Conservation (phyloP, 1,139 yeast species). For the Scheffersomyces quercinus region DNA sequence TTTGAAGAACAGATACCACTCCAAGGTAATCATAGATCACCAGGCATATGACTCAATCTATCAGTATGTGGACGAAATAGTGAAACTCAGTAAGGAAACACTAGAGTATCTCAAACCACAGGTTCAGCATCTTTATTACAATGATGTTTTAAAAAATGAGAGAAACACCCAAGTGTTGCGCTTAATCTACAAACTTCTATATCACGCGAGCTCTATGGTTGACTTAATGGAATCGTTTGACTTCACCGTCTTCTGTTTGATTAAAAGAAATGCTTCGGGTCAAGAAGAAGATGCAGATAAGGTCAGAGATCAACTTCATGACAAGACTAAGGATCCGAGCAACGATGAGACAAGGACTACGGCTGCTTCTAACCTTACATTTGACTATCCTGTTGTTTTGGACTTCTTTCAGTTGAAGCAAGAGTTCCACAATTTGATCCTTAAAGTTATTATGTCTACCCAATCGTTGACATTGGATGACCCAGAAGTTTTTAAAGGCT, state of each 20-base stretch:
- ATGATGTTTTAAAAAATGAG: constrained; percentile 38
- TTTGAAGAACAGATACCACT: constrained; percentile 42
- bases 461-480: constrained; percentile 72
- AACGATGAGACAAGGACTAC: constrained; percentile 3
- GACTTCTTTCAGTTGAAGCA: constrained; percentile 81
- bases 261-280: constrained; percentile 27
- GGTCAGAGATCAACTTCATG: constrained; percentile 8
- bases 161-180: constrained; percentile 56
- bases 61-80: constrained; percentile 38
- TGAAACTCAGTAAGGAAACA: constrained; percentile 39
- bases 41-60: constrained; percentile 44
- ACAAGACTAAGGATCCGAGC: constrained; percentile 4
- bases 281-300: constrained; percentile 19
- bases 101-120: constrained; percentile 40
- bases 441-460: constrained; percentile 63
- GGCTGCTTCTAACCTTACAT: constrained; percentile 29
- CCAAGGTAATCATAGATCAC: constrained; percentile 52
- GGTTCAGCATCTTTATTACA: constrained; percentile 32
- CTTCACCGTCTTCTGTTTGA: constrained; percentile 55
- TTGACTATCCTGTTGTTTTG: constrained; percentile 63
- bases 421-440: constrained; percentile 62
- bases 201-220: constrained; percentile 49
- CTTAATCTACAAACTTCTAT: constrained; percentile 52
- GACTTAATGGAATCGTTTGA: constrained; percentile 63
- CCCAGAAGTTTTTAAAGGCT: constrained; percentile 68